A percentile compares a stretch with the other conserved stretches of the same genome.
Evolutionary conservation across 75 land plant species (phyloP).

Genomic region (Pseudotsuga menziesii): DNA sequence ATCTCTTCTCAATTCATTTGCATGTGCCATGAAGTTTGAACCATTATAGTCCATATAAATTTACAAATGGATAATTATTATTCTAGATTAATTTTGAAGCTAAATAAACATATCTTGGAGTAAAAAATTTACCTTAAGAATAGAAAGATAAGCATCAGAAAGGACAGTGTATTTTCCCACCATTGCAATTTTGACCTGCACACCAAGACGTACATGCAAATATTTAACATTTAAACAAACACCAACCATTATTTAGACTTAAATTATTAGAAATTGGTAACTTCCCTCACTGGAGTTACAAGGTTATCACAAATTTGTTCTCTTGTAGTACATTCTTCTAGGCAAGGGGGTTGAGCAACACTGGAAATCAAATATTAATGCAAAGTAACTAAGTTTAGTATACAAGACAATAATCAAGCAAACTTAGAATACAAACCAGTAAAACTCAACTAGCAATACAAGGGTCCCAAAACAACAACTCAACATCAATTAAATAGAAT

Average conservation of each 20-base stretch:
- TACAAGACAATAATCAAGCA: background rate
- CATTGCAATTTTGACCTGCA: slow-evolving; percentile 91
- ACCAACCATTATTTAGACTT: background rate
- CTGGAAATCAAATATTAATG: slow-evolving; percentile 26
- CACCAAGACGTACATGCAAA: background rate
- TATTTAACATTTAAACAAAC: background rate
- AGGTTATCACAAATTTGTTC: slow-evolving; percentile 59
- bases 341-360: slow-evolving; percentile 37
- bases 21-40: too few relatives aligned
- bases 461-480: background rate
- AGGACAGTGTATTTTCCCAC: slow-evolving; percentile 97
- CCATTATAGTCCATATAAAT: too few relatives aligned
- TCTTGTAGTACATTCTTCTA: slow-evolving; percentile 74
- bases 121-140: slow-evolving; percentile 59
- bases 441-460: background rate
- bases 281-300: slow-evolving; percentile 52
- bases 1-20: background rate
- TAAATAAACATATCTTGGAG: background rate
- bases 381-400: background rate
- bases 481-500: background rate
- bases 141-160: slow-evolving; percentile 89
- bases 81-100: background rate
- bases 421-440: background rate
- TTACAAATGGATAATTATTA: too few relatives aligned
- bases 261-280: background rate